A percentile compares a stretch with the other conserved stretches of the same genome.
Conservation (phyloP, 257 asterid species). For the Scutellaria barbata region DNA sequence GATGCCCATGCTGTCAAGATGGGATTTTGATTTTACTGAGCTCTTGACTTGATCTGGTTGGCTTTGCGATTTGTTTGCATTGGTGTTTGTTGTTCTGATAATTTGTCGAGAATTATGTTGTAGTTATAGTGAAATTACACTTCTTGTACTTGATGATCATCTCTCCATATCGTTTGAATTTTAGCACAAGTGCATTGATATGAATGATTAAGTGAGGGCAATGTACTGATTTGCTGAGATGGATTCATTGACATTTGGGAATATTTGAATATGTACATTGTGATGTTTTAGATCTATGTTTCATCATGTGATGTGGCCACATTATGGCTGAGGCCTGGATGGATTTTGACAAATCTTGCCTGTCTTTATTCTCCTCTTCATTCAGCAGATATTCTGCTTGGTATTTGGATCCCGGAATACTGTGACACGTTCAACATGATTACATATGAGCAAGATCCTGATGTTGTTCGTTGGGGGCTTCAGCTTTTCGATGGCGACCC, state of each 20-base stretch:
- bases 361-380: conserved; percentile 21
- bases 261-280: not conserved
- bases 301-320: not conserved
- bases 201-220: conserved; percentile 7
- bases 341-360: not conserved
- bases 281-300: not conserved
- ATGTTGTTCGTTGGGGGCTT: conserved; percentile 94
- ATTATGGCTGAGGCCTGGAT: not conserved
- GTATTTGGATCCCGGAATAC: conserved; percentile 29
- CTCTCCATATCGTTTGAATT: too few relatives aligned
- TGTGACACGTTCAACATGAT: conserved; percentile 51
- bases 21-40: conserved; percentile 22
- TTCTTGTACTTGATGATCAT: conserved; percentile 22
- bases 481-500: conserved; percentile 92
- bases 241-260: not conserved
- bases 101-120: conserved; percentile 5
- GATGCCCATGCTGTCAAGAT: not conserved
- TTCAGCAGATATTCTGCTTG: conserved; percentile 38
- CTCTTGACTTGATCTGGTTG: conserved; percentile 31
- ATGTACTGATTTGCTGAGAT: conserved; percentile 10
- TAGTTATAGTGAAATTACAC: not conserved
- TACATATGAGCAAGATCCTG: conserved; percentile 89
- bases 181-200: not conserved
- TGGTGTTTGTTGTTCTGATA: not conserved
- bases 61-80: not conserved